Base-by-base conservation (phyloP, 2,329 filamentous ascomycete genomes). In the Monosporascus sp. region DNA sequence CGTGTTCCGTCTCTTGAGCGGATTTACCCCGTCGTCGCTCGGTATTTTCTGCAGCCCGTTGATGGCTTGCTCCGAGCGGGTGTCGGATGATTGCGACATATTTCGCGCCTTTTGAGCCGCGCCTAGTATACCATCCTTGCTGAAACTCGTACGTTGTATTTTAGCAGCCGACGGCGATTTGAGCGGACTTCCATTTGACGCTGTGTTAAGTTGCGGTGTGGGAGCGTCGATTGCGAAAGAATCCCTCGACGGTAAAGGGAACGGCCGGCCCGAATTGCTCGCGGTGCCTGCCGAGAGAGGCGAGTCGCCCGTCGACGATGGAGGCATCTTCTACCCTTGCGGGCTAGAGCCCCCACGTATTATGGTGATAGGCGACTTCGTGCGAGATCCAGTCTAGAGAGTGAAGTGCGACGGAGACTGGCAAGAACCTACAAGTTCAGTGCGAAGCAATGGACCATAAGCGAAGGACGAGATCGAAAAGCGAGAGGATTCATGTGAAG, bases 1-100 rank as follows among this genome's bases (percentile, higher is more conserved):
- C 14, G 81, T 83, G 61, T 81, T 84, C 60, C 82, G 78, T 61
- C 82, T 75, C 69, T 85, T 85, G 31, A 84, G 70, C 39, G 82
- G 81, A 25, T 77, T 68, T 27, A 60, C 73, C 51, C 76, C 76
- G 62, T 84, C 80, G 58, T 83, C 78, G 63, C 73, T 75, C 45
- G 66, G 66, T 45, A 64, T 65, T 61, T 77, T 79, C 60, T 76
- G 72, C 55, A 73, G 69, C 38, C 74, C 75, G 63, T 75, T 76
- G 58, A 68, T 64, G 46, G 70, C 59, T 50, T 68, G 65, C 14
- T 79, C 77, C 45, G 67, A 63, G 37, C 70, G 70, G 52, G 76
- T 72, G 15, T 79, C 79, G 37, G 77, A 78, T 2, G 79, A 75
- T 63, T 82, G 80, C 24, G 80, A 81, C 50, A 80, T 66, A 60